Percentiles rank a stretch among this genome's conserved stretches.
phyloP scores from a whole-genome alignment of 192 early-diverging fungal species.

The Coemansia sp. region DNA sequence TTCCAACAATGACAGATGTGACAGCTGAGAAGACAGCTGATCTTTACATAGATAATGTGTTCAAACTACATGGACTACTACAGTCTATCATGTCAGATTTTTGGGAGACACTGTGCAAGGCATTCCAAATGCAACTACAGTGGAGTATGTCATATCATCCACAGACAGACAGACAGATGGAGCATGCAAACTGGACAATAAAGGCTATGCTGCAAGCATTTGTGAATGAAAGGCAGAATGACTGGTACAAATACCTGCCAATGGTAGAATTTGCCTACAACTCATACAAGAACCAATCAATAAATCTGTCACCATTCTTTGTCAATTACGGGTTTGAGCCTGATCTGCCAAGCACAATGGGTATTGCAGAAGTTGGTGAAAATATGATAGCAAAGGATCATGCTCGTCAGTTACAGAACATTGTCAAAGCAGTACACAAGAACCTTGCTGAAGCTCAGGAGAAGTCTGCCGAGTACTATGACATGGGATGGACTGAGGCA shows the following conservation, averaged over 20 bases:
- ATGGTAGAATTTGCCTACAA: constrained; percentile 9
- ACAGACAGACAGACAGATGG: constrained; percentile 20
- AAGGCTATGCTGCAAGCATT: constrained; percentile 11
- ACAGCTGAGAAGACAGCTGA: constrained; percentile 9
- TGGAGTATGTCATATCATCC: constrained; percentile 10
- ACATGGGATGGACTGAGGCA: too few relatives aligned
- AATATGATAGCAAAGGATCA: too few relatives aligned
- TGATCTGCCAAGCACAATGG: not conserved
- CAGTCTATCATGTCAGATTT: constrained; percentile 14
- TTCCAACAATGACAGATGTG: constrained; percentile 2
- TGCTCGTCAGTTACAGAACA: too few relatives aligned
- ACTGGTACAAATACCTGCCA: constrained; percentile 13
- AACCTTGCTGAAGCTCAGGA: too few relatives aligned
- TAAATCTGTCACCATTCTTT: constrained; percentile 1
- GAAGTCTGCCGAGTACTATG: too few relatives aligned
- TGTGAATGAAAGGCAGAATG: constrained; percentile 2
- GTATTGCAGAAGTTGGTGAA: too few relatives aligned
- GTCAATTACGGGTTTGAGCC: constrained; percentile 11
- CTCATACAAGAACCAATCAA: constrained; percentile 1
- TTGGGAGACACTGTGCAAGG: constrained; percentile 7
- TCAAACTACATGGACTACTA: constrained; percentile 14
- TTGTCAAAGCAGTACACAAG: too few relatives aligned
- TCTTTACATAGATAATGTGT: too few relatives aligned
- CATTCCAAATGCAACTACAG: not conserved
- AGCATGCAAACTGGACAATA: constrained; percentile 9